Percentiles rank a stretch among this genome's conserved stretches.
phyloP scores from a whole-genome alignment of 2,329 filamentous ascomycete genomes.

The Apiospora marii region DNA sequence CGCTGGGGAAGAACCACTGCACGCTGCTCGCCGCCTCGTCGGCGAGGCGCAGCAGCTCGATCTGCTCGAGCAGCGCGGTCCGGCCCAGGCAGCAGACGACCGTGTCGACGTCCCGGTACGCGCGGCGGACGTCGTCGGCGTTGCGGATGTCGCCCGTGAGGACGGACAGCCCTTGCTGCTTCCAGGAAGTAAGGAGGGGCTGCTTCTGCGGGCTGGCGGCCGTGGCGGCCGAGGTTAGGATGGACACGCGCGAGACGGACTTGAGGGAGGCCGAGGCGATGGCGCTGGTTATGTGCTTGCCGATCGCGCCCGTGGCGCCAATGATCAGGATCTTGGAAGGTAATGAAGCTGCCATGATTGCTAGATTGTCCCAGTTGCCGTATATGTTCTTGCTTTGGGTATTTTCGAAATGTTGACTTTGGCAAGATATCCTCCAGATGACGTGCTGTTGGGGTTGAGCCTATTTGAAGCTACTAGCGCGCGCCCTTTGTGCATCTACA shows the following conservation, averaged over 20 bases:
- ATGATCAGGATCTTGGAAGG: constrained; percentile 43
- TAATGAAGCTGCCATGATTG: constrained; percentile 32
- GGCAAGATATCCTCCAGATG: neutral
- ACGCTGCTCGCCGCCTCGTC: constrained; percentile 57
- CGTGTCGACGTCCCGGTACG: constrained; percentile 64
- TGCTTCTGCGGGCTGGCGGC: constrained; percentile 53
- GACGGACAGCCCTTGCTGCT: constrained; percentile 53
- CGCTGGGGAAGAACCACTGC: constrained; percentile 65
- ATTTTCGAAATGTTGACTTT: neutral
- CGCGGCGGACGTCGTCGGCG: constrained; percentile 56
- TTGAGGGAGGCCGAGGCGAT: constrained; percentile 43
- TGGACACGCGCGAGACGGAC: constrained; percentile 40
- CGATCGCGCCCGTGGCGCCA: constrained; percentile 45
- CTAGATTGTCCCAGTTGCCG: neutral
- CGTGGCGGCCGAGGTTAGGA: constrained; percentile 65
- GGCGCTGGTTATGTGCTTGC: constrained; percentile 44
- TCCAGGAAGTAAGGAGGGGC: constrained; percentile 52
- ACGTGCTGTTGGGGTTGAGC: neutral
- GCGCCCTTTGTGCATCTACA: neutral
- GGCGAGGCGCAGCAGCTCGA: constrained; percentile 61
- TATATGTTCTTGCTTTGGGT: neutral
- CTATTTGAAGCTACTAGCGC: neutral
- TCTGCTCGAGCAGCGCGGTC: constrained; percentile 59
- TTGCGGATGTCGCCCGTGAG: constrained; percentile 62
- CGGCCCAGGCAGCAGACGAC: constrained; percentile 68